Base-by-base conservation (phyloP, 495 filamentous ascomycete genomes). In the Arthonia radiata region DNA sequence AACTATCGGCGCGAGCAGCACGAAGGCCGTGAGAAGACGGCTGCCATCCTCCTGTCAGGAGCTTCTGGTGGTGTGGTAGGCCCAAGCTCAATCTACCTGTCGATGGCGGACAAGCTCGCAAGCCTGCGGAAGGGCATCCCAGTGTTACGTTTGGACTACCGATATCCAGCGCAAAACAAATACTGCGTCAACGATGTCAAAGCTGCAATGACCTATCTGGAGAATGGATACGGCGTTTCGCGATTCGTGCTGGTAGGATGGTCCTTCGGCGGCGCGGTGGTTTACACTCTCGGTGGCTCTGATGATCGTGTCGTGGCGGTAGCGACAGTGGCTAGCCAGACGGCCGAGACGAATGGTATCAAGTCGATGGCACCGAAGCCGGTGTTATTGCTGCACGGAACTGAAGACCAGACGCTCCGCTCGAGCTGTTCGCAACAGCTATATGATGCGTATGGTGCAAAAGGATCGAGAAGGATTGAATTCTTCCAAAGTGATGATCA, bases 21-120 rank as follows among this genome's bases (percentile, higher is more conserved):
- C 49, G 47, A 23, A 27, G 46, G 38, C 51, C 42, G 44, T 47
- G 49, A 13, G 25, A 33, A 12, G 31, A 40, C 10, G n/a, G 52
- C 52, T 1, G 52, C 53, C 0, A 42, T 55, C 28, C 22, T 56
- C 1, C 35, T 56, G 18, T 52, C 48, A 1, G 52, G 52, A 22
- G 52, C 52, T 6, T 51, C 51, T n/a, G 52, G 52, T 28, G 52
- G 52, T 22, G 44, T 54, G 14, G 43, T 48, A 8, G 53, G 50
- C 5, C 54, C 53, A 3, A 43, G 38, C 17, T 45, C 44, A 38
- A 47, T 40, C 15, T 56, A 56, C 37, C 46, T 54, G 6, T 46
- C 42, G 0, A 37, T 58, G 1, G 50, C 47, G 1, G 44, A 46
- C 30, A 56, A 56, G 38, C 38, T 56, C 16, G 44, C 46, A n/a